Percentiles rank a stretch among this genome's conserved stretches.
These are phyloP conservation scores for Gynandropsis gynandra DNA, from an alignment of 345 rosid species.

Conservation along the genomic window DNA sequence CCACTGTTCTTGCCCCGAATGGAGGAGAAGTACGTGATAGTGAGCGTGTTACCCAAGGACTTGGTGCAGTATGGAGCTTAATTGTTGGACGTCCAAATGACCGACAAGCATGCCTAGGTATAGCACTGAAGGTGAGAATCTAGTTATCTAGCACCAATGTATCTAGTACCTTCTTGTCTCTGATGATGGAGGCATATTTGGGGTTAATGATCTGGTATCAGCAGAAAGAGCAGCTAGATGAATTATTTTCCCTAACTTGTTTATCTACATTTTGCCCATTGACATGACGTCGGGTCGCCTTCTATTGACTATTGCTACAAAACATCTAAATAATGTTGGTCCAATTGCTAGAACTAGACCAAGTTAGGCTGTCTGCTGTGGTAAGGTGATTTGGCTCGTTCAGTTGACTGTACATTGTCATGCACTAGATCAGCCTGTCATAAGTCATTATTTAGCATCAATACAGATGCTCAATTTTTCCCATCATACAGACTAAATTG, in stretches of 20 bases:
- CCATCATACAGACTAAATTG: not conserved
- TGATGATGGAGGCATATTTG: too few species aligned
- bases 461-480: not conserved
- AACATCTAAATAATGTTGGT: slow-evolving; percentile 7
- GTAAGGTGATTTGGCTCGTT: not conserved
- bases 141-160: not conserved
- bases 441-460: not conserved
- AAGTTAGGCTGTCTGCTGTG: slow-evolving; percentile 6
- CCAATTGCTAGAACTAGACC: slow-evolving; percentile 6
- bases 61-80: slow-evolving; percentile 96
- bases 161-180: too few species aligned
- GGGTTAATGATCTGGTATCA: too few species aligned
- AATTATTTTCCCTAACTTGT: slow-evolving; percentile 2
- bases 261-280: not conserved
- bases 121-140: slow-evolving; percentile 68
- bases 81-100: slow-evolving; percentile 82
- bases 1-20: slow-evolving; percentile 46
- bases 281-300: not conserved
- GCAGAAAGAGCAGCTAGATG: slow-evolving; percentile 11
- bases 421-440: slow-evolving; percentile 7
- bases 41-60: slow-evolving; percentile 95
- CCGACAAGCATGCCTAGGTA: slow-evolving; percentile 75
- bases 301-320: slow-evolving; percentile 3
- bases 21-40: slow-evolving; percentile 62
- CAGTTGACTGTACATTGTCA: not conserved